Evolutionary conservation across 805 yeast species (phyloP).

Genomic region (Ogataea minuta): DNA sequence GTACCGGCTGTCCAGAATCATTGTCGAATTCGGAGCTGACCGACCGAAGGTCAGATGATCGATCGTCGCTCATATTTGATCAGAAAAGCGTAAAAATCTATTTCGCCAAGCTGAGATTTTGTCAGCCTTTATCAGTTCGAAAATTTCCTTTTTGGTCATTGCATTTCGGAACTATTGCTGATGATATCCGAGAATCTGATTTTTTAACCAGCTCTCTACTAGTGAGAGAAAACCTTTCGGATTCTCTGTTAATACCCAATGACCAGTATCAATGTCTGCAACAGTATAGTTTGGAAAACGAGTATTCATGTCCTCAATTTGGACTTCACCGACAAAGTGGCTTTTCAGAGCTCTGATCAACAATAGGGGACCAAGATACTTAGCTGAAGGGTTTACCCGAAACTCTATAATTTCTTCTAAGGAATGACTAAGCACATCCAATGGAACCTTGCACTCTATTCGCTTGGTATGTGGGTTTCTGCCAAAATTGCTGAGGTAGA

Average conservation of each 20-base stretch:
- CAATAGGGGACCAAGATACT: constrained; percentile 58
- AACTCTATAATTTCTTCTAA: constrained; percentile 62
- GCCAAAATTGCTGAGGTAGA: constrained; percentile 65
- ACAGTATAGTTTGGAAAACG: constrained; percentile 67
- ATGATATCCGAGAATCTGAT: constrained; percentile 12
- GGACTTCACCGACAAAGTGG: constrained; percentile 29
- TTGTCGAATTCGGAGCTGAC: constrained; percentile 3
- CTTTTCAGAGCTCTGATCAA: constrained; percentile 78
- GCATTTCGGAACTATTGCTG: constrained; percentile 14
- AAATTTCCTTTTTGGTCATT: constrained; percentile 21
- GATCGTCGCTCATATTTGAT: constrained; percentile 1
- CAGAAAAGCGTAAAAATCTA: too few relatives aligned
- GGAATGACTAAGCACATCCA: constrained; percentile 59
- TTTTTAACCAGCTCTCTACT: constrained; percentile 47
- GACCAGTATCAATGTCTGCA: constrained; percentile 75
- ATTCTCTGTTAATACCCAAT: constrained; percentile 87
- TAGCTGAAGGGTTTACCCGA: constrained; percentile 28
- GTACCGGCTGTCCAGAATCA: constrained; percentile 2
- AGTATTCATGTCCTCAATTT: constrained; percentile 13
- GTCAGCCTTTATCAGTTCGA: constrained; percentile 14
- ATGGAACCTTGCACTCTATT: constrained; percentile 51
- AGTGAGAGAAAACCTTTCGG: constrained; percentile 67
- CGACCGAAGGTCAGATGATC: constrained; percentile 4
- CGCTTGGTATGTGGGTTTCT: constrained; percentile 31
- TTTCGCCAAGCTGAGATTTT: background rate